Percentiles rank a stretch among this genome's conserved stretches.
These are phyloP conservation scores for Nidularia pulvinata DNA, from an alignment of 768 basidiomycete species.

Conservation along the genomic window DNA sequence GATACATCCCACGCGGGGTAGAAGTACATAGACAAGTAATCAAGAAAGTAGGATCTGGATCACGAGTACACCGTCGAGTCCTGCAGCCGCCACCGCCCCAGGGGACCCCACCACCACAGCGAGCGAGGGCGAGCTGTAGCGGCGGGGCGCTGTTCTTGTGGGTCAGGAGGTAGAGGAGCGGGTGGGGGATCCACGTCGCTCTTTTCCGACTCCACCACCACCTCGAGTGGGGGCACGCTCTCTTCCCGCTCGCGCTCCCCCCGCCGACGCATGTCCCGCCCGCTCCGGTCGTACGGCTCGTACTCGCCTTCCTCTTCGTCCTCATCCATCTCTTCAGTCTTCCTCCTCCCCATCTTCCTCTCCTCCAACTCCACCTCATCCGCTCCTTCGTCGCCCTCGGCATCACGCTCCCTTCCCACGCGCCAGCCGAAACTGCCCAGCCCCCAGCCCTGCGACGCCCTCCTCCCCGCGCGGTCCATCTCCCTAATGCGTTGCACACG, in stretches of 20 bases:
- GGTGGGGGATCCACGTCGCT: neutral
- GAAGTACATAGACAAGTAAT: too few species aligned
- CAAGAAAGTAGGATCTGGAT: too few species aligned
- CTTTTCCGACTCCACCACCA: neutral
- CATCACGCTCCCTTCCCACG: constrained; percentile 4
- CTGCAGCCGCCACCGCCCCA: constrained; percentile 71
- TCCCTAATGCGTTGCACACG: constrained; percentile 65
- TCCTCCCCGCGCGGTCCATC: constrained; percentile 39
- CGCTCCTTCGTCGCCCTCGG: neutral
- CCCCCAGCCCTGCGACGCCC: constrained; percentile 57
- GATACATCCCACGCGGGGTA: too few species aligned
- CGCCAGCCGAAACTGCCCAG: constrained; percentile 65
- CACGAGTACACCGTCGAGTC: constrained; percentile 80
- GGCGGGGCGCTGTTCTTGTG: constrained; percentile 5
- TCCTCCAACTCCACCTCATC: constrained; percentile 1
- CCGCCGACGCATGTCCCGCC: neutral
- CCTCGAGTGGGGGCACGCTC: neutral
- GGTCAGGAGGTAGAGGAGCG: constrained; percentile 5
- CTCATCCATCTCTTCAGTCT: too few species aligned
- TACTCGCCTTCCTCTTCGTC: constrained; percentile 5
- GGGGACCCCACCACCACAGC: constrained; percentile 82
- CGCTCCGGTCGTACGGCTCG: neutral
- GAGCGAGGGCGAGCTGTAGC: constrained; percentile 29
- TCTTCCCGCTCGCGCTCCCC: neutral
- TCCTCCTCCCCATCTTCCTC: neutral